Evolutionary conservation across 164 flowering plant genomes (phyloP), one percentile per base, ranked within the genome.

Genomic region (Sextonia rubra): DNA sequence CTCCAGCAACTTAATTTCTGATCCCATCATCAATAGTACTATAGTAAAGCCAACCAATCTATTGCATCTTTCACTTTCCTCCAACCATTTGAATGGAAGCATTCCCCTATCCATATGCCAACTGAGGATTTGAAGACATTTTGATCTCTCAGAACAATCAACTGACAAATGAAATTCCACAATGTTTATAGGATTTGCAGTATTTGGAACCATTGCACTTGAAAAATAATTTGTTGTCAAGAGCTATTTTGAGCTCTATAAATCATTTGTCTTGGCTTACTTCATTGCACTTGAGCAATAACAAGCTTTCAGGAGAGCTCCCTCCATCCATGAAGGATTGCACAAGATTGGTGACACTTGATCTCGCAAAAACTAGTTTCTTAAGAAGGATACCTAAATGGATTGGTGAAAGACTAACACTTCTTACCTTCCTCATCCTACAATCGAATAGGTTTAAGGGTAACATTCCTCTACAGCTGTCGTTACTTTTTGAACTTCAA

Each of bases 401-500:
- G 78, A 47, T 71, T 1, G 78, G 75, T 64, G 55, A 76, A 47
- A 66, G 18, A 17, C 25, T 71, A 12, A 32, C 68, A 22, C 0
- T 4, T 0, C 22, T 76, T 11, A 18, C n/a, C 11, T 24, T 67
- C 48, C 72, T 76, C 4, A 12, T 48, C 3, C 69, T 83, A 0
- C 32, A 60, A 0, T 61, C 74, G 1, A 77, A 79, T 64, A 23
- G 1, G 0, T 75, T 81, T 22, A 0, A 2, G 27, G 84, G 82
- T 7, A 58, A 11, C 4, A 74, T 83, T n/a, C 82, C 82, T 32
- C 0, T 1, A 3, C 8, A 64, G 3, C 24, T 81, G 0, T 83
- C 82, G 14, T 12, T 60, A 20, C 66, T 77, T 0, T 12, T 1
- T 2, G 1, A 1, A 29, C 47, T 83, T 25, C 81, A 74, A 32